Conservation (phyloP, 192 early-diverging fungal genomes). For the Backusella luteola region DNA sequence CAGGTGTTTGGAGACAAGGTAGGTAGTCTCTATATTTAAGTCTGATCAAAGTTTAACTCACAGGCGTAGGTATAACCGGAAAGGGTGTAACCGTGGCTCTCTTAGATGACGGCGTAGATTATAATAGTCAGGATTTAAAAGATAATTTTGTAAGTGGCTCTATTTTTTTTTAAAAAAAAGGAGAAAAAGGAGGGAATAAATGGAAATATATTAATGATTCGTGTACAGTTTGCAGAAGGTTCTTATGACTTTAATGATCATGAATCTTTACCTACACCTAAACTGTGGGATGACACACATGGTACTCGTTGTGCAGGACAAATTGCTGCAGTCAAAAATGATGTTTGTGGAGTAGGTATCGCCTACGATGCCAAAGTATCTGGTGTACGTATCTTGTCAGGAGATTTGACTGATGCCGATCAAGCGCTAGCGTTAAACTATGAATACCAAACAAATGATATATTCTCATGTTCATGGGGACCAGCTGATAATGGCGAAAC, state of each 20-base stretch:
- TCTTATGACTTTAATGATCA: slow-evolving; percentile 88
- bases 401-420: slow-evolving; percentile 75
- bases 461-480: slow-evolving; percentile 88
- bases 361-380: slow-evolving; percentile 74
- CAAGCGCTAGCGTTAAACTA: slow-evolving; percentile 81
- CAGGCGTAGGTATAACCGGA: slow-evolving; percentile 58
- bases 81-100: slow-evolving; percentile 70
- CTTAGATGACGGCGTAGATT: slow-evolving; percentile 86
- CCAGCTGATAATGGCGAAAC: slow-evolving; percentile 76
- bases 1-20: slow-evolving; percentile 76
- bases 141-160: slow-evolving; percentile 61
- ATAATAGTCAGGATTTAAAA: slow-evolving; percentile 65
- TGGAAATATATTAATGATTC: not conserved
- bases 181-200: not conserved
- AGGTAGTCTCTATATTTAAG: not conserved
- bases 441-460: slow-evolving; percentile 77
- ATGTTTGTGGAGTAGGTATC: slow-evolving; percentile 81
- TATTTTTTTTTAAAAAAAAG: not conserved
- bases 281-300: slow-evolving; percentile 68
- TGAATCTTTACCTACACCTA: slow-evolving; percentile 66
- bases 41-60: not conserved
- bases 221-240: slow-evolving; percentile 53
- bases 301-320: slow-evolving; percentile 89
- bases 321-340: slow-evolving; percentile 77
- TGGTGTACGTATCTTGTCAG: slow-evolving; percentile 79